Evolutionary conservation across 2,329 filamentous ascomycete species (phyloP).

Genomic region (Phoma herbarum): DNA sequence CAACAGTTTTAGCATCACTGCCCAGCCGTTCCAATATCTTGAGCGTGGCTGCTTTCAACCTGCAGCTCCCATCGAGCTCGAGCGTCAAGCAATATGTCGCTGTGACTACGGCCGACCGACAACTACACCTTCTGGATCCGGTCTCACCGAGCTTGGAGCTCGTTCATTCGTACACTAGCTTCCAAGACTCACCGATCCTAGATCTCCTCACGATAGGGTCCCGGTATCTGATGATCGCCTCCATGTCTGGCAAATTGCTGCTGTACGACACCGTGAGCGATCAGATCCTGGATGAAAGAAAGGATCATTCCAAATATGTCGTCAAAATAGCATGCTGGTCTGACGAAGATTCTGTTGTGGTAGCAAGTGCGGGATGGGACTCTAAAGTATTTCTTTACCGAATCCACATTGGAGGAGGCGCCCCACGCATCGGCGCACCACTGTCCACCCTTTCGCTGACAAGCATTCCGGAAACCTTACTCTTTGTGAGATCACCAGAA

Average conservation of each 20-base stretch:
- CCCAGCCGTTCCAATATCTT: conserved; percentile 64
- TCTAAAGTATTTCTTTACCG: conserved; percentile 64
- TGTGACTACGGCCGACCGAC: conserved; percentile 51
- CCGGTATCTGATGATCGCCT: conserved; percentile 61
- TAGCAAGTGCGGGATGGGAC: conserved; percentile 71
- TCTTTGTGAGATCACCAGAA: conserved; percentile 62
- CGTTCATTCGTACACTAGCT: conserved; percentile 47
- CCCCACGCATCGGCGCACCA: conserved; percentile 49
- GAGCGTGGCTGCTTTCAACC: conserved; percentile 55
- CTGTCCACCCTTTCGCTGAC: conserved; percentile 55
- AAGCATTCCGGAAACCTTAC: conserved; percentile 66
- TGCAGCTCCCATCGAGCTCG: conserved; percentile 34
- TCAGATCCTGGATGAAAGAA: conserved; percentile 57
- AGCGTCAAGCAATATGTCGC: conserved; percentile 39
- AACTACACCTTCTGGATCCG: conserved; percentile 58
- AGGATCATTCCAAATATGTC: conserved; percentile 67
- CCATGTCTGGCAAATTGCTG: conserved; percentile 67
- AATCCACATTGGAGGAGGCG: conserved; percentile 37
- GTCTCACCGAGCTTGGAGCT: conserved; percentile 44
- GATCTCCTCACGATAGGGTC: conserved; percentile 57
- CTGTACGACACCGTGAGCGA: conserved; percentile 56
- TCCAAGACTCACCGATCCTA: conserved; percentile 64
- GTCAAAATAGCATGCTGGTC: conserved; percentile 60
- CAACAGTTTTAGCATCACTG: conserved; percentile 53
- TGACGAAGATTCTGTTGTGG: conserved; percentile 39